Base-by-base conservation (phyloP, 345 rosid genomes). In the Populus deltoides region DNA sequence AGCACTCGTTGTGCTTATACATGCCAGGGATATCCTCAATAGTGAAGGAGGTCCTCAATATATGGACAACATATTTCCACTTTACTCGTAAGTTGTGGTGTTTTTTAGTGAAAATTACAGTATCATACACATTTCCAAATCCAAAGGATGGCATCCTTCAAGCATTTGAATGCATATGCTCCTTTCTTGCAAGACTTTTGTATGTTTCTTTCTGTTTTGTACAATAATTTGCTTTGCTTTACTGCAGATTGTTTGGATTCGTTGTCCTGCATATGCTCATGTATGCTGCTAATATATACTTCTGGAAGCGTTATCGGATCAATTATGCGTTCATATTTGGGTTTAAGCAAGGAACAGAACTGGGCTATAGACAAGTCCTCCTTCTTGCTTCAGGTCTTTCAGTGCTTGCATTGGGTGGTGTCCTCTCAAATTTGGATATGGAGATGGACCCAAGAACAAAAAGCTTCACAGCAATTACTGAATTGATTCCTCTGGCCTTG, bases 41-140 rank as follows among this genome's bases (percentile, higher is more conserved):
- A 87, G 86, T 49, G 79, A 80, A n/a, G 97, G 90, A 1, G 41
- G 87, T 5, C 79, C 80, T 38, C 74, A 73, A 67, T 94, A 91
- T 67, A 94, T 94, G 98, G 90, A 83, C 35, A 94, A 86, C 78
- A 85, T 92, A 47, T 94, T 94, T 71, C 98, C 97, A 36, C 93
- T 94, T n/a, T 91, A 93, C 79, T 81, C 87, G 92, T 90, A 72
- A 68, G 78, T 66, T 15, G 53, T 13, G 16, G 53, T 47, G 16
- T 47, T 47, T 47, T 47, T 4, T 15, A 47, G 53, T 47, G 18
- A 12, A 13, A 47, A 47, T 15, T 4, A 15, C 53, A 15, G 53
- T 47, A 15, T 47, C 10, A 47, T 3, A 12, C 53, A 15, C 53
- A 47, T 47, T 47, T 47, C 53, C 53, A 1, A 6, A 47, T 47